Conservation (phyloP, 352 stramenopile species). For the Pythium monospermum region DNA sequence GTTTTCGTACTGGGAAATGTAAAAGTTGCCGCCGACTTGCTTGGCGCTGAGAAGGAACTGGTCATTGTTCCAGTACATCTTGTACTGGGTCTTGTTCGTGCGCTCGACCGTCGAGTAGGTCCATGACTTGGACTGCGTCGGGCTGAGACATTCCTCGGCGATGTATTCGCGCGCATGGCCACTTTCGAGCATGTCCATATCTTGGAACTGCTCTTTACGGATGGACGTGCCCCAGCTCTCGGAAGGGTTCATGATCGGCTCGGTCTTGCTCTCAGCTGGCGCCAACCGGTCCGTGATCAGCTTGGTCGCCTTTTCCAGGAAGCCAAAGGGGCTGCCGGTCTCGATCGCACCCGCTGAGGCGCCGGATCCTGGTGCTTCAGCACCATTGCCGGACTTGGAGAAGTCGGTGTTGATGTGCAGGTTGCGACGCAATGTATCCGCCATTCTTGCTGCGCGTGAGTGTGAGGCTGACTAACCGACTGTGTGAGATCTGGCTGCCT, state of each 20-base stretch:
- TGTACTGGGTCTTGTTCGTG: slow-evolving; percentile 84
- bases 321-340: slow-evolving; percentile 26
- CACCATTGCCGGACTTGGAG: slow-evolving; percentile 19
- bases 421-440: slow-evolving; percentile 44
- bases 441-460: slow-evolving; percentile 25
- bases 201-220: slow-evolving; percentile 63
- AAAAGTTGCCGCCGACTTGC: slow-evolving; percentile 78
- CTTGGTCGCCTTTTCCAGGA: slow-evolving; percentile 59
- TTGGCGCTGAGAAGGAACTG: slow-evolving; percentile 82
- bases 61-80: slow-evolving; percentile 86
- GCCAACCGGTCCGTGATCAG: slow-evolving; percentile 38
- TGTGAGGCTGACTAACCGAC: background rate
- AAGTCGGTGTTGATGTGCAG: slow-evolving; percentile 59
- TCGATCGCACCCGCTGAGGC: slow-evolving; percentile 24
- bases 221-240: slow-evolving; percentile 61
- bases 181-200: slow-evolving; percentile 85
- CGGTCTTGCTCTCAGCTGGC: slow-evolving; percentile 20
- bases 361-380: background rate
- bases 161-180: slow-evolving; percentile 78
- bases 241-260: slow-evolving; percentile 12
- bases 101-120: slow-evolving; percentile 77
- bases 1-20: slow-evolving; percentile 88
- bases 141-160: slow-evolving; percentile 76
- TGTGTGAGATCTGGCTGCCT: background rate
- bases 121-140: slow-evolving; percentile 71